Evolutionary conservation across 306 rosid genomes (phyloP), one percentile per base, ranked within the genome.

Genomic region (Cucumis hystrix): DNA sequence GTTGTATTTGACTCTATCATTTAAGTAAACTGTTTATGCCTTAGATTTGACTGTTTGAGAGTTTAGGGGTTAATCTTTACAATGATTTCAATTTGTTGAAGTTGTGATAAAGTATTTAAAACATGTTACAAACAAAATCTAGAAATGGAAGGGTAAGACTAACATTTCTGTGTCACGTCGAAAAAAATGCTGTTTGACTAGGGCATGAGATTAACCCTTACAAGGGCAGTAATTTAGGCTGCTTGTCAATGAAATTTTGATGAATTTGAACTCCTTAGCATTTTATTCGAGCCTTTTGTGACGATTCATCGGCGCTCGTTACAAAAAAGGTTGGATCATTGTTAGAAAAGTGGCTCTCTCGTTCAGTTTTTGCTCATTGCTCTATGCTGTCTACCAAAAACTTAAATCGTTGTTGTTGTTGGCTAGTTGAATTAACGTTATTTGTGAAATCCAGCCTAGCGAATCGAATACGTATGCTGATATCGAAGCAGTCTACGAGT

Each of bases 401-500:
- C 59, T 30, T 20, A n/a, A 52, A 5, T 10, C 10, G 1, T 2
- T 0, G 10, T 30, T 5, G 23, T 7, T 52, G 9, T 51, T 3
- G 0, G 28, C 1, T 9, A 73, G 20, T 73, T 1, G 1, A 73
- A 30, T 52, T 52, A 52, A 49, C 8, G 10, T 73, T 0, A 5
- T 54, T 9, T 66, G 63, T 84, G 74, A 77, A 76, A 69, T 85
- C 21, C 92, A 96, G 99, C 99, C 99, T 23, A 96, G 98, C 81
- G 99, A 96, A 83, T 89, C 89, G 71, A 85, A 95, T 76, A 96
- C 99, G 8, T 96, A 96, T 62, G 91, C 96, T 40, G 99, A 96
- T 87, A 96, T 96, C 64, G 99, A 96, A 79, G 99, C 99, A 10
- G 89, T 96, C 28, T 96, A 96, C 77, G 96, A 89, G 83, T 92